A percentile compares a stretch with the other conserved stretches of the same genome.
Conservation (phyloP, 345 rosid species). For the Murraya koenigii region DNA sequence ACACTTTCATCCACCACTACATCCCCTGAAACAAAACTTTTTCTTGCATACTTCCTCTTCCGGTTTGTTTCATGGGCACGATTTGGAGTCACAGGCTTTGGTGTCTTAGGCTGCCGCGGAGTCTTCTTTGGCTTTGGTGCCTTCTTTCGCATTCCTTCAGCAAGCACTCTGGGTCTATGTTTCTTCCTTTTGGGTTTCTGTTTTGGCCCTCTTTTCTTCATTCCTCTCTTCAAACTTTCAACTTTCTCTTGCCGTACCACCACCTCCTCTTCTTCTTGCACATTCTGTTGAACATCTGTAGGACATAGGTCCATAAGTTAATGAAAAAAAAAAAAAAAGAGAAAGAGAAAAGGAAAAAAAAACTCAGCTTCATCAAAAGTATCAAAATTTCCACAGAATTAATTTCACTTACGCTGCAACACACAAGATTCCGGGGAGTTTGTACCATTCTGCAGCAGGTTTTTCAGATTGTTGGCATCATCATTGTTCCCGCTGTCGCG, state of each 20-base stretch:
- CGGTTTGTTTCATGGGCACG: not conserved
- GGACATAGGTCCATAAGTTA: not conserved
- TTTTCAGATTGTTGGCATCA: not conserved
- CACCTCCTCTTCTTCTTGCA: not conserved
- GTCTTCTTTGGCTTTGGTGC: slow-evolving; percentile 6
- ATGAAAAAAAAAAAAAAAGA: no score
- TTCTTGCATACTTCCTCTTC: slow-evolving; percentile 15
- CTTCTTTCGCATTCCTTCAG: slow-evolving; percentile 14
- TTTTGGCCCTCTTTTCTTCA: slow-evolving; percentile 12
- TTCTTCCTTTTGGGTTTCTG: slow-evolving; percentile 25
- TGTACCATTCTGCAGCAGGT: not conserved
- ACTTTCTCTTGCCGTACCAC: not conserved
- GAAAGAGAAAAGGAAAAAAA: not conserved
- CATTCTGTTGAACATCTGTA: not conserved
- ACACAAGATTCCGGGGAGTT: slow-evolving; percentile 2
- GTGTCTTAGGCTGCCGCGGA: slow-evolving; percentile 20
- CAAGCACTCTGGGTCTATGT: slow-evolving; percentile 29
- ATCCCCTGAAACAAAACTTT: not conserved
- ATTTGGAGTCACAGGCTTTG: slow-evolving; percentile 11
- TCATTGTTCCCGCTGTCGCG: not conserved
- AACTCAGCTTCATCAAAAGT: not conserved
- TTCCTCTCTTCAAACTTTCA: not conserved
- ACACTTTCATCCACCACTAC: not conserved
- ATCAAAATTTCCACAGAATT: not conserved
- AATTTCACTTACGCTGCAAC: not conserved